Percentiles rank a stretch among this genome's conserved stretches.
Conservation (phyloP, 192 early-diverging fungal genomes). For the Linnemannia schmuckeri region DNA sequence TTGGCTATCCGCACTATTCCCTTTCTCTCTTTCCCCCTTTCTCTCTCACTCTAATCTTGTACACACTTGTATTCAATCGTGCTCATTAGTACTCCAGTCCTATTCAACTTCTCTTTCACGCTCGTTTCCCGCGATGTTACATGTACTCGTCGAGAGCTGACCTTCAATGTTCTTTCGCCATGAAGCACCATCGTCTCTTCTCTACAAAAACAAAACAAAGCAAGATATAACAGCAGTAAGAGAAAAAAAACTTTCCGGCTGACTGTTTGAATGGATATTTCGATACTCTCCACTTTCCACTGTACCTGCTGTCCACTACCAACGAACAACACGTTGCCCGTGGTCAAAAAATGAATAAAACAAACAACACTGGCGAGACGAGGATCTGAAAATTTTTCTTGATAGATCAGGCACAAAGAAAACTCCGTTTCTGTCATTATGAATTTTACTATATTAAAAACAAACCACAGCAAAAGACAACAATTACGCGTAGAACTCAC, state of each 20-base stretch:
- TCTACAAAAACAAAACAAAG: background rate
- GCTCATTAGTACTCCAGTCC: background rate
- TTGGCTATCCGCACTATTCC: background rate
- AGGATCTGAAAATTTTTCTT: too few species aligned
- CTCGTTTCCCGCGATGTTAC: background rate
- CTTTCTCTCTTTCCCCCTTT: background rate
- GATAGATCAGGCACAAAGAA: too few species aligned
- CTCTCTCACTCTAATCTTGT: too few species aligned
- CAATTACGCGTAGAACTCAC: slow-evolving; percentile 17
- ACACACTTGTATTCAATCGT: background rate
- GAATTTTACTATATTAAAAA: background rate
- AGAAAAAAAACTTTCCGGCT: background rate
- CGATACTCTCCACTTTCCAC: background rate
- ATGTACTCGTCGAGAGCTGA: background rate
- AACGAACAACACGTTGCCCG: too few species aligned
- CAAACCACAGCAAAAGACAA: background rate
- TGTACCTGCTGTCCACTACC: too few species aligned
- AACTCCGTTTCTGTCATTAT: too few species aligned
- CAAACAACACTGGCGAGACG: too few species aligned
- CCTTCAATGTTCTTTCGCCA: background rate
- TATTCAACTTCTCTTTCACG: background rate
- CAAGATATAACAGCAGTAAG: too few species aligned
- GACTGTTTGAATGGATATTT: background rate
- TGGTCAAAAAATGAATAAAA: too few species aligned
- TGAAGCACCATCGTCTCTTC: background rate